Evolutionary conservation across 2,329 filamentous ascomycete genomes (phyloP).

Genomic region (Fusarium continuum): DNA sequence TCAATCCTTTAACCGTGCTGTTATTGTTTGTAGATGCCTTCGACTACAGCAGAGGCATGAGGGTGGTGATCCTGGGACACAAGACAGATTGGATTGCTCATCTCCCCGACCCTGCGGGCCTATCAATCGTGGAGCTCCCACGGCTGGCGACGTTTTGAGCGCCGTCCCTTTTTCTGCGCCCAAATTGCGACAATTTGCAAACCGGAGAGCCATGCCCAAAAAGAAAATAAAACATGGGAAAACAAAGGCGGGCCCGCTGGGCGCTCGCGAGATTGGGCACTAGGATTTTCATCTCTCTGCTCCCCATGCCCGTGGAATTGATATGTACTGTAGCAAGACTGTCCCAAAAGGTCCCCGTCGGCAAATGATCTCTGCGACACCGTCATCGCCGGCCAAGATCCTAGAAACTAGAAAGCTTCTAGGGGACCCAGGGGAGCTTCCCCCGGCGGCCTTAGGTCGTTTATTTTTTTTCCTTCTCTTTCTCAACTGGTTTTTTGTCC

Average conservation of each 20-base stretch:
- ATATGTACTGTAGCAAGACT: slow-evolving; percentile 9
- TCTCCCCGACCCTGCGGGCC: slow-evolving; percentile 20
- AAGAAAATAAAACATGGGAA: slow-evolving; percentile 25
- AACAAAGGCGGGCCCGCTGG: slow-evolving; percentile 16
- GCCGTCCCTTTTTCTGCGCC: slow-evolving; percentile 1
- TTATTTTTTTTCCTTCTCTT: slow-evolving; percentile 10
- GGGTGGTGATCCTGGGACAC: slow-evolving; percentile 19
- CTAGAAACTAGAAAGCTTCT: slow-evolving; percentile 24
- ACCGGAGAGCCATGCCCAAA: slow-evolving; percentile 26
- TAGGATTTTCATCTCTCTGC: slow-evolving; percentile 21
- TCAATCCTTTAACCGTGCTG: slow-evolving; percentile 18
- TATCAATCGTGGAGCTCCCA: slow-evolving; percentile 21
- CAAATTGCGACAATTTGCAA: slow-evolving; percentile 36
- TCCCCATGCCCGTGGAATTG: slow-evolving; percentile 8
- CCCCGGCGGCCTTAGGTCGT: slow-evolving; percentile 29
- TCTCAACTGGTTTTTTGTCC: slow-evolving; percentile 20
- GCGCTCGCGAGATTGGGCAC: slow-evolving; percentile 33
- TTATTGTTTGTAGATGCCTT: slow-evolving; percentile 11
- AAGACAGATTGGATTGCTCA: slow-evolving; percentile 32
- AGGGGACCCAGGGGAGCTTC: slow-evolving; percentile 33
- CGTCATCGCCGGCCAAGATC: slow-evolving; percentile 20
- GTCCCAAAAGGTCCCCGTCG: slow-evolving; percentile 7
- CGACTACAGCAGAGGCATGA: slow-evolving; percentile 25
- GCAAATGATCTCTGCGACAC: slow-evolving; percentile 26
- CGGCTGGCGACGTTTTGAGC: slow-evolving; percentile 10